Base-by-base conservation (phyloP, 2,329 filamentous ascomycete genomes). In the Nemania sp. region DNA sequence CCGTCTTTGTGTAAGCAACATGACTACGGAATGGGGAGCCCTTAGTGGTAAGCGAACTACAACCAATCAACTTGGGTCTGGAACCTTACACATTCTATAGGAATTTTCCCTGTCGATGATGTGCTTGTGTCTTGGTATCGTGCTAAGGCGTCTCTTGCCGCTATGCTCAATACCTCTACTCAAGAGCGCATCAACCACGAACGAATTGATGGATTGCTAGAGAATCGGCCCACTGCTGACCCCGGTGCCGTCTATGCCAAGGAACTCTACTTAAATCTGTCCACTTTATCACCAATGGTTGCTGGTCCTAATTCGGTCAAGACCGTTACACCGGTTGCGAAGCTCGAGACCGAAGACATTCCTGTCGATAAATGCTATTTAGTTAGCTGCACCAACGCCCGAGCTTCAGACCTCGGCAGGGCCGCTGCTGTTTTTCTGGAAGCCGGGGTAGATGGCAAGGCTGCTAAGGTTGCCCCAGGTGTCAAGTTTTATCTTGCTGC, bases 261-360 rank as follows among this genome's bases (percentile, higher is more conserved):
- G 80, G 83, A 90, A 45, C 85, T 97, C 0, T 94, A 92, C 78
- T 83, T 98, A 13, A 4, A 43, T 43, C 27, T 53, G 2, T 93
- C 91, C 0, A 94, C 93, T 0, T 86, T 98, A 0, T 91, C 93
- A 0, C 94, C 94, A 0, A 94, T 92, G 64, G 90, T 98, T 10
- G 86, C 94, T 0, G 94, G 95, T 0, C 95, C 95, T 0, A 97
- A 98, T 81, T 94, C 92, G 0, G 93, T 97, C 76, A 98, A 98
- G 80, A 82, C 97, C 0, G 89, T 92, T 0, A 97, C 90, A 0
- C 93, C 95, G 0, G 80, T 98, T 0, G 81, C 84, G 5, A 89
- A 95, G 35, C 87, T 98, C 0, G 91, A 91, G 73, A 77, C 86
- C 0, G 84, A 95, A 77, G 82, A 92, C 71, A 97, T 98, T 78